These are phyloP conservation scores for Coemansia sp. DNA, from an alignment of 192 early-diverging fungal genomes.

Conservation along the genomic window DNA sequence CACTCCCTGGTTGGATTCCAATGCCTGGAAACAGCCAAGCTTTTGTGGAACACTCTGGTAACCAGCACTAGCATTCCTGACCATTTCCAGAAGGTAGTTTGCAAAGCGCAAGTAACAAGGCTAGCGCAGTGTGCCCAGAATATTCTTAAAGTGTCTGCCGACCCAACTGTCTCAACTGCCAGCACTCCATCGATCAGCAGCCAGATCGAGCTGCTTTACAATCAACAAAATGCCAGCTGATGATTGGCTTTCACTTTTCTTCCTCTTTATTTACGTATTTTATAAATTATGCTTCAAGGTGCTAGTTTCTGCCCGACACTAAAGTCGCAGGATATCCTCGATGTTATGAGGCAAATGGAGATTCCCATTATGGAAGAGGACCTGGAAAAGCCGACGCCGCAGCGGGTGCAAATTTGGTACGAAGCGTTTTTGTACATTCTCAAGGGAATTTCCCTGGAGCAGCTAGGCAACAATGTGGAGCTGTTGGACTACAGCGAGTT, in stretches of 20 bases:
- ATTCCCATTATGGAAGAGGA: conserved; percentile 72
- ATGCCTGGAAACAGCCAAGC: conserved; percentile 32
- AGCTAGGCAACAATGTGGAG: conserved; percentile 42
- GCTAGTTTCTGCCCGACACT: conserved; percentile 65
- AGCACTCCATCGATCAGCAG: too few species aligned
- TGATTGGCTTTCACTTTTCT: conserved; percentile 2
- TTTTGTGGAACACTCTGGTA: conserved; percentile 23
- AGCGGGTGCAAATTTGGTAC: conserved; percentile 67
- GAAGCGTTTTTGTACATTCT: conserved; percentile 70
- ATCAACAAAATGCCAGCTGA: not conserved
- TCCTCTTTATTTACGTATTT: not conserved
- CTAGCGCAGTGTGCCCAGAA: conserved; percentile 3
- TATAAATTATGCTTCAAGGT: conserved; percentile 29
- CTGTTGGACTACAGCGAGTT: conserved; percentile 41
- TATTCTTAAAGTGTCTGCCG: not conserved
- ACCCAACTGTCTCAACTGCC: not conserved
- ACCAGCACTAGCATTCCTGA: too few species aligned
- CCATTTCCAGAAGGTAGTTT: too few species aligned
- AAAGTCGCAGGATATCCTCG: conserved; percentile 68
- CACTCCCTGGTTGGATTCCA: conserved; percentile 35
- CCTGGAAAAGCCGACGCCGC: conserved; percentile 65
- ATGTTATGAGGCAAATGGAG: conserved; percentile 73
- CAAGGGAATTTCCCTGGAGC: conserved; percentile 61
- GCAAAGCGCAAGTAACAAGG: not conserved
- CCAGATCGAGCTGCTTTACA: not conserved